These are phyloP conservation scores for Geotrichum restrictum DNA, from an alignment of 1,139 yeast species.

Conservation along the genomic window DNA sequence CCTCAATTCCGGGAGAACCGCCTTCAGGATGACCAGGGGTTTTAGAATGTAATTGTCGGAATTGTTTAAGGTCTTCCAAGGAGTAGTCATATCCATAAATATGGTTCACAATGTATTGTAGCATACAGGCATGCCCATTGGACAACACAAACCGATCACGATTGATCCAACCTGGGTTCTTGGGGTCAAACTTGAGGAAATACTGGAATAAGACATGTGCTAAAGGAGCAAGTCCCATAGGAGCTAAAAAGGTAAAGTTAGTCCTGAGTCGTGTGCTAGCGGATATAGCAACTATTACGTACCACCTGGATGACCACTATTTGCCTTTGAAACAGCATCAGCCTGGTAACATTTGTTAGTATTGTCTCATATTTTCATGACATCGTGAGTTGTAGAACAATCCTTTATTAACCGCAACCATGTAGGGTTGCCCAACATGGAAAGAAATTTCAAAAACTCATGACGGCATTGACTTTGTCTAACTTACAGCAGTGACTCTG, in stretches of 20 bases:
- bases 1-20: conserved; percentile 81
- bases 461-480: not conserved
- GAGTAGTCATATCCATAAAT: conserved; percentile 78
- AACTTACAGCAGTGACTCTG: conserved; percentile 69
- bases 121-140: conserved; percentile 96
- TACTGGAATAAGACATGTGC: conserved; percentile 72
- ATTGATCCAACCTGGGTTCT: conserved; percentile 87
- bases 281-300: conserved; percentile 9
- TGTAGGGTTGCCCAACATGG: too few relatives aligned
- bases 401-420: too few relatives aligned
- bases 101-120: conserved; percentile 81
- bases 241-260: conserved; percentile 43
- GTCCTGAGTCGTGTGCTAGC: not conserved
- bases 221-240: conserved; percentile 94
- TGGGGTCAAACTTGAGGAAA: conserved; percentile 78
- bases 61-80: conserved; percentile 81
- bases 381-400: not conserved
- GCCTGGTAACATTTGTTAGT: conserved; percentile 39
- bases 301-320: conserved; percentile 98
- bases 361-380: too few relatives aligned
- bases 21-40: conserved; percentile 98
- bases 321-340: conserved; percentile 83
- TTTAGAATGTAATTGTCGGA: conserved; percentile 86
- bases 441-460: too few relatives aligned
- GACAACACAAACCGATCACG: conserved; percentile 94